These are phyloP conservation scores for Ajuga chamaepitys DNA, from an alignment of 257 asterid genomes.

Conservation along the genomic window DNA sequence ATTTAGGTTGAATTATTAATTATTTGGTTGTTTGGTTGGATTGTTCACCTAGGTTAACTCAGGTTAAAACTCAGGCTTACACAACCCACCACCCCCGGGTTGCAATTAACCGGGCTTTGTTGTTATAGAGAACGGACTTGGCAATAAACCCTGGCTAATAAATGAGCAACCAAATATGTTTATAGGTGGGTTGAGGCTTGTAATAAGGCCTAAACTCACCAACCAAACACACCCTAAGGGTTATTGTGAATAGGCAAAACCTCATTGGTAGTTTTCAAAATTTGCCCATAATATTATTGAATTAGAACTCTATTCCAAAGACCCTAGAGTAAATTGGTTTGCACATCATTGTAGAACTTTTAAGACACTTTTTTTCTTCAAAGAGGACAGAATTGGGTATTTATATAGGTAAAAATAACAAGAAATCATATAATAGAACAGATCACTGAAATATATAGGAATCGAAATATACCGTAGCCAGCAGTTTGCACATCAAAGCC, in stretches of 20 bases:
- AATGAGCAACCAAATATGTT: too few species aligned
- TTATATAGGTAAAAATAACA: background rate
- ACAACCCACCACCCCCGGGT: too few species aligned
- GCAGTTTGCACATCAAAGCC: conserved; percentile 94
- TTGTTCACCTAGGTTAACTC: too few species aligned
- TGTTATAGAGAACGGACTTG: too few species aligned
- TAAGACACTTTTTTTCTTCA: background rate
- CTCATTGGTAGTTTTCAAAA: background rate
- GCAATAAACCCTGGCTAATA: too few species aligned
- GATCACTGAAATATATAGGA: conserved; percentile 3
- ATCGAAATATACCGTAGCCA: conserved; percentile 66
- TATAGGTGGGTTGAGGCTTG: too few species aligned
- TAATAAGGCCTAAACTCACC: too few species aligned
- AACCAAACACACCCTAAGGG: background rate
- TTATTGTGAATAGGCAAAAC: background rate
- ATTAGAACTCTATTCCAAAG: background rate
- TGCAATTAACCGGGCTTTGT: too few species aligned
- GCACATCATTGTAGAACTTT: background rate
- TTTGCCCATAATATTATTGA: background rate
- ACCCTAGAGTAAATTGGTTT: background rate
- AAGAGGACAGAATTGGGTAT: background rate
- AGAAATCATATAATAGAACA: background rate
- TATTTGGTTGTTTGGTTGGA: too few species aligned
- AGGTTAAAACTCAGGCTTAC: too few species aligned
- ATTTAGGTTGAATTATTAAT: too few species aligned